These are phyloP conservation scores for Holtermannia corniformis DNA, from an alignment of 768 basidiomycete species.

Conservation along the genomic window DNA sequence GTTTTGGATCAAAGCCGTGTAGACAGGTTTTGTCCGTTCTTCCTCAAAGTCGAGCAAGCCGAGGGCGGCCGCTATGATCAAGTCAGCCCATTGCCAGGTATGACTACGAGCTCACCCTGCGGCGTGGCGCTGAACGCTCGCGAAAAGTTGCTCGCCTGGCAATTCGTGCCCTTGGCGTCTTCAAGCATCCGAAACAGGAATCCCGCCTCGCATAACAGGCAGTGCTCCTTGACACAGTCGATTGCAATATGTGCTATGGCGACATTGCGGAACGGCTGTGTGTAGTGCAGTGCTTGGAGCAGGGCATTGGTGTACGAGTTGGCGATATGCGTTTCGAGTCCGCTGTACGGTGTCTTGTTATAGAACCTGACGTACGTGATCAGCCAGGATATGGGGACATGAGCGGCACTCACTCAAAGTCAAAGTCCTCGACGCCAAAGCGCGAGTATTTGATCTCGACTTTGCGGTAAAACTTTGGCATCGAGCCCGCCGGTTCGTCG, in stretches of 20 bases:
- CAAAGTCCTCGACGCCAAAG: constrained; percentile 97
- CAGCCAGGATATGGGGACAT: constrained; percentile 1
- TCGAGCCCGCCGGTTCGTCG: constrained; percentile 21
- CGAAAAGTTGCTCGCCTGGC: constrained; percentile 95
- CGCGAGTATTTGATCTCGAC: constrained; percentile 98
- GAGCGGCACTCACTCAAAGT: constrained; percentile 90
- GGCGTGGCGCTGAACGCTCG: constrained; percentile 81
- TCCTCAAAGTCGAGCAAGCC: constrained; percentile 82
- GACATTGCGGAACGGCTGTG: constrained; percentile 60
- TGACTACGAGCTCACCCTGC: constrained; percentile 51
- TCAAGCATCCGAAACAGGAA: constrained; percentile 93
- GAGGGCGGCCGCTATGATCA: constrained; percentile 57
- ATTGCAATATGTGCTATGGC: constrained; percentile 89
- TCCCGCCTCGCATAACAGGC: constrained; percentile 86
- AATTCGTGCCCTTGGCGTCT: constrained; percentile 86
- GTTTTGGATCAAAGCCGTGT: constrained; percentile 80
- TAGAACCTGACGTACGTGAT: constrained; percentile 57
- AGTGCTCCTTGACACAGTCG: constrained; percentile 80
- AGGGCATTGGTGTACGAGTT: constrained; percentile 94
- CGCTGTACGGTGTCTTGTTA: constrained; percentile 81
- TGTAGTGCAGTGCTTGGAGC: constrained; percentile 83
- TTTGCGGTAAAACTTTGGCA: constrained; percentile 74
- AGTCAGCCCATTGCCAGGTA: constrained; percentile 1
- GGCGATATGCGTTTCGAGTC: constrained; percentile 90
- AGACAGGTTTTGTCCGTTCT: constrained; percentile 62